Conservation (phyloP, 1,284 basidiomycete genomes). For the Cryptococcus jaspeensis region DNA sequence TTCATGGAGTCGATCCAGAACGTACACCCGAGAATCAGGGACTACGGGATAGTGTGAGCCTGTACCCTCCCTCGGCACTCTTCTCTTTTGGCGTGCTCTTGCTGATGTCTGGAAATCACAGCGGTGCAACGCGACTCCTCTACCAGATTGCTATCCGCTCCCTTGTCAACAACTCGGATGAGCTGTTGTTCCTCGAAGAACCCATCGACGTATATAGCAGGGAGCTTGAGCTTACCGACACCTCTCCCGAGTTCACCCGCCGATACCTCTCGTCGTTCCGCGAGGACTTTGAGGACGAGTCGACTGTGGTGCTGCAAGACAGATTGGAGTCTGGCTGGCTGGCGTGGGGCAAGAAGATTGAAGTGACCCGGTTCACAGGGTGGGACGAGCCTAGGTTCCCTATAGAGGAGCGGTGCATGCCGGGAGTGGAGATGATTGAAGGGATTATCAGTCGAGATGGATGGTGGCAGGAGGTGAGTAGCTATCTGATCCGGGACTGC, state of each 20-base stretch:
- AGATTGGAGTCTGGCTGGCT: slow-evolving; percentile 83
- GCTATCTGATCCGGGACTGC: not conserved
- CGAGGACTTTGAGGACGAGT: slow-evolving; percentile 44
- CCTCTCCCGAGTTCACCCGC: slow-evolving; percentile 57
- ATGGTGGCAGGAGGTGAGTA: slow-evolving; percentile 60
- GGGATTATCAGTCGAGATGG: slow-evolving; percentile 56
- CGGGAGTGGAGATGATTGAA: slow-evolving; percentile 63
- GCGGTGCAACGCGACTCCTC: slow-evolving; percentile 71
- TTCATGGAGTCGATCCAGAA: slow-evolving; percentile 69
- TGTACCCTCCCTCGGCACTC: too few relatives aligned
- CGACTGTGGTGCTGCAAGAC: slow-evolving; percentile 57
- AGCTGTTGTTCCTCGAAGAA: slow-evolving; percentile 71
- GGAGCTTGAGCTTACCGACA: slow-evolving; percentile 57
- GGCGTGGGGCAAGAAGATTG: slow-evolving; percentile 70
- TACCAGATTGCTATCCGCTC: slow-evolving; percentile 82
- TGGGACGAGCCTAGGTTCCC: slow-evolving; percentile 57
- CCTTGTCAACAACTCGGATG: slow-evolving; percentile 63
- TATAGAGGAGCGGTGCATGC: slow-evolving; percentile 67
- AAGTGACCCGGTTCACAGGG: slow-evolving; percentile 62
- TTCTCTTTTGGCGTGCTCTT: too few relatives aligned
- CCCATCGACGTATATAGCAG: slow-evolving; percentile 71
- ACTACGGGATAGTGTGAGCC: slow-evolving; percentile 66
- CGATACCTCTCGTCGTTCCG: slow-evolving; percentile 57
- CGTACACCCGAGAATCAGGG: slow-evolving; percentile 76
- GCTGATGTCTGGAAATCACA: slow-evolving; percentile 47